These are phyloP conservation scores for Fusarium staphyleae DNA, from an alignment of 2,329 filamentous ascomycete genomes.

Conservation along the genomic window DNA sequence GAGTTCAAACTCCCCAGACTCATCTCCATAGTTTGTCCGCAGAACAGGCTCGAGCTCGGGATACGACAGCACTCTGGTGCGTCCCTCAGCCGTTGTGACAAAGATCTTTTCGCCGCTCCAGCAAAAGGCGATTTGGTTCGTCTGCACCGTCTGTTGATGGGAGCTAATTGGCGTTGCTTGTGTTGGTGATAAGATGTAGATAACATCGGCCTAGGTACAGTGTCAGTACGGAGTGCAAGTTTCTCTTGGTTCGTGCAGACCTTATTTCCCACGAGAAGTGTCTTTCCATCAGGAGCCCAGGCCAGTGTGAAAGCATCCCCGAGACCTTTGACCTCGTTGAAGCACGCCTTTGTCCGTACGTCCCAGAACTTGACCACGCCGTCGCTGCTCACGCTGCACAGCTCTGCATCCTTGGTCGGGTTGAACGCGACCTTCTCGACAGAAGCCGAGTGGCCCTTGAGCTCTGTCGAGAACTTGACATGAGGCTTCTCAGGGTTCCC, in stretches of 20 bases:
- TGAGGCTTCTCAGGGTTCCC: constrained; percentile 80
- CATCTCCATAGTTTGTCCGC: constrained; percentile 55
- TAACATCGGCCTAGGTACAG: constrained; percentile 60
- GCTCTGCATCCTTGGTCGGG: constrained; percentile 76
- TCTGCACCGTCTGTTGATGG: constrained; percentile 68
- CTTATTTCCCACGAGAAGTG: constrained; percentile 76
- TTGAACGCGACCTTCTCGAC: constrained; percentile 83
- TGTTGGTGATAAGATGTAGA: constrained; percentile 69
- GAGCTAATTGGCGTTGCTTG: constrained; percentile 62
- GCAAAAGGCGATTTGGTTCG: constrained; percentile 77
- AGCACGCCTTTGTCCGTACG: constrained; percentile 73
- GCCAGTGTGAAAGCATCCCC: constrained; percentile 74
- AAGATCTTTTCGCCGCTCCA: constrained; percentile 76
- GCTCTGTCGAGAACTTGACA: constrained; percentile 76
- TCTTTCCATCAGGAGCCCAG: constrained; percentile 76
- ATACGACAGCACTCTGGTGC: constrained; percentile 73
- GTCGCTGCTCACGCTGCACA: constrained; percentile 77
- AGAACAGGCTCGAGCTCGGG: constrained; percentile 66
- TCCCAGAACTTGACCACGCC: constrained; percentile 83
- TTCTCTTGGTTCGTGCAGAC: constrained; percentile 49
- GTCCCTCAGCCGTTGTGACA: constrained; percentile 74
- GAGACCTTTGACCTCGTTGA: constrained; percentile 72
- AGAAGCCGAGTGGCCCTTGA: constrained; percentile 69
- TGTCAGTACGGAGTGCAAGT: neutral
- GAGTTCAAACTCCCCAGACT: constrained; percentile 64